Evolutionary conservation across 768 basidiomycete species (phyloP), one percentile per base, ranked within the genome.

Genomic region (Hygrocybe punicea): DNA sequence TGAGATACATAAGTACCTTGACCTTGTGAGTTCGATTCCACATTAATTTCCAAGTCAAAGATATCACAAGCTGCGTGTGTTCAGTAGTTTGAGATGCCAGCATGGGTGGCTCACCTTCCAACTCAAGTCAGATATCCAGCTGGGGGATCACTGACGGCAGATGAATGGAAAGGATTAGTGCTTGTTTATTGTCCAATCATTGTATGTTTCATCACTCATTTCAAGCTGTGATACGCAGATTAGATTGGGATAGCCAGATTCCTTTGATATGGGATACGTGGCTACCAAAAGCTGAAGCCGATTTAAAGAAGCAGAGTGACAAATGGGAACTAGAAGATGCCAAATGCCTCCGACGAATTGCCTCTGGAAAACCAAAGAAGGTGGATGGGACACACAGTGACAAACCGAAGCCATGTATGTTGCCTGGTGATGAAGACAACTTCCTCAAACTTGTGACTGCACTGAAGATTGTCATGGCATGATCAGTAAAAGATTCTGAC

Each of bases 111-210:
- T 16, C 7, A 59, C 25, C 61, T 73, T 2, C 71, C 67, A 0
- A 63, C 55, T 2, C 39, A 68, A 1, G 65, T 70, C 6, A 67
- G 70, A 10, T 66, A 63, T 55, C 73, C 73, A 1, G 65, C 70
- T 0, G 70, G 73, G 25, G 71, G 73, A 3, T 71, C 69, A 4
- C 58, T 73, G 1, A 72, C 69, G 2, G 73, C 70, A 0, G 73
- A 75, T 51, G 67, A 72, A 40, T 71, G 73, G 75, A 58, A 67
- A 0, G 40, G 71, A 8, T 58, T 71, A 3, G 62, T 63, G 0
- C 69, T 65, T 0, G 60, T 72, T 16, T 60, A 71, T 21, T 66
- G 65, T 0, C 73, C 73, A 0, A 54, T 73, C 1, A 57, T 63
- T 0, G 71, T 73, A 57, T 36, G 69, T 62, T 29, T 29, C 29